Evolutionary conservation across 345 rosid species (phyloP).

Genomic region (Conringia planisiliqua): DNA sequence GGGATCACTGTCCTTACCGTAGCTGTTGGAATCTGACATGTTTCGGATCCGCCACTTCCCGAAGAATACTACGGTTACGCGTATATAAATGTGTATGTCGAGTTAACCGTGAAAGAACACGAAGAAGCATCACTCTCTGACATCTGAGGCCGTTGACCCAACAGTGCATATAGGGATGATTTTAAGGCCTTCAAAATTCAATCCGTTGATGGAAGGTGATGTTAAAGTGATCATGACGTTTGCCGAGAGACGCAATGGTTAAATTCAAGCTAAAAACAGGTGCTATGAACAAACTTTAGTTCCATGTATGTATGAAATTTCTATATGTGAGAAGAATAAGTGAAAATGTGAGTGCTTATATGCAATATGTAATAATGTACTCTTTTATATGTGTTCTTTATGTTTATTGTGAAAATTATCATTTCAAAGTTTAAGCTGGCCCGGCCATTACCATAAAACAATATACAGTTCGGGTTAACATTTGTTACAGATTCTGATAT

Average conservation of each 20-base stretch:
- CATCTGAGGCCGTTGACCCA: constrained; percentile 17
- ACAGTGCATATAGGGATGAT: constrained; percentile 30
- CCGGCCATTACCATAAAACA: no score
- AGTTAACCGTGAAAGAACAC: no score
- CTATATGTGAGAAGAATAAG: neutral
- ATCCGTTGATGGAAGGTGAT: constrained; percentile 38
- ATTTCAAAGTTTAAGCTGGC: no score
- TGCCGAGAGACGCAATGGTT: neutral
- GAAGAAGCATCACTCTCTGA: no score
- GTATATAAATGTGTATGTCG: no score
- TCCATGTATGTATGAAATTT: neutral
- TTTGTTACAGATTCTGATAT: neutral
- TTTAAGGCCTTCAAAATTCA: constrained; percentile 33
- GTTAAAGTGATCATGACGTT: neutral
- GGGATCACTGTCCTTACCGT: no score
- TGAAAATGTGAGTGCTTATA: neutral
- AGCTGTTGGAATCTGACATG: no score
- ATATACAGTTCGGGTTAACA: neutral
- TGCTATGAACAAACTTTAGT: neutral
- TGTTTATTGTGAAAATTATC: neutral
- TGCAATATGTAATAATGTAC: neutral
- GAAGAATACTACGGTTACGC: no score
- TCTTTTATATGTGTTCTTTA: neutral
- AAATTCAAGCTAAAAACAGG: neutral
- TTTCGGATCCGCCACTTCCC: no score